phyloP scores from a whole-genome alignment of 805 yeast genomes.

The Ogataea neopini region DNA sequence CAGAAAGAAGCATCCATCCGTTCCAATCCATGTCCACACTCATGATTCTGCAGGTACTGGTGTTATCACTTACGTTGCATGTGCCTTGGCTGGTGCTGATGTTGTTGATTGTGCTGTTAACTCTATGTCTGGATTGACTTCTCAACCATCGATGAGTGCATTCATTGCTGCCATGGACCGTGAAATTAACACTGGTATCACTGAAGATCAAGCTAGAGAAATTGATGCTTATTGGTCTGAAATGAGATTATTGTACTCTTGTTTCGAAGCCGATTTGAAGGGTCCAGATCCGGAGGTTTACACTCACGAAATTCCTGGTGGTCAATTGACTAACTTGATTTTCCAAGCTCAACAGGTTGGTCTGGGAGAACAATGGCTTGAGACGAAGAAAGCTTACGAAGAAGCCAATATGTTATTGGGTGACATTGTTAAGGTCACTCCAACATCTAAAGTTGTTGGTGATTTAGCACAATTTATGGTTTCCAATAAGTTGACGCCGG shows the following conservation, averaged over 20 bases:
- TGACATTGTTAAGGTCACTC: constrained; percentile 97
- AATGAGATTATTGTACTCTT: constrained; percentile 93
- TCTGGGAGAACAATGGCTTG: constrained; percentile 93
- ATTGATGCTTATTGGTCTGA: constrained; percentile 98
- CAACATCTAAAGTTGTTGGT: constrained; percentile 99
- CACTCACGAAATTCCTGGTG: constrained; percentile 99
- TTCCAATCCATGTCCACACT: constrained; percentile 98
- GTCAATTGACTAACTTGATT: constrained; percentile 94
- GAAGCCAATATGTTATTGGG: constrained; percentile 90
- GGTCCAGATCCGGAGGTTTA: constrained; percentile 99
- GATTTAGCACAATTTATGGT: constrained; percentile 99
- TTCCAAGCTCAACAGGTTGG: constrained; percentile 99
- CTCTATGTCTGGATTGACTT: constrained; percentile 97
- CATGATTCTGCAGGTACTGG: constrained; percentile 99
- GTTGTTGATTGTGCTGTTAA: constrained; percentile 96
- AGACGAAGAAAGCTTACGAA: constrained; percentile 92
- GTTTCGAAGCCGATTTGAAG: constrained; percentile 97
- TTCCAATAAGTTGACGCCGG: constrained; percentile 80
- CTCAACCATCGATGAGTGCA: constrained; percentile 96
- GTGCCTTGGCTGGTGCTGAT: constrained; percentile 96
- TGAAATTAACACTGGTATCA: constrained; percentile 71
- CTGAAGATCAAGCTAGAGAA: constrained; percentile 68
- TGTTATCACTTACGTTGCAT: constrained; percentile 93
- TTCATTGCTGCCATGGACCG: constrained; percentile 91
- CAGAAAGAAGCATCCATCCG: constrained; percentile 83